Evolutionary conservation across 768 basidiomycete genomes (phyloP).

Genomic region (Mycena maculata): DNA sequence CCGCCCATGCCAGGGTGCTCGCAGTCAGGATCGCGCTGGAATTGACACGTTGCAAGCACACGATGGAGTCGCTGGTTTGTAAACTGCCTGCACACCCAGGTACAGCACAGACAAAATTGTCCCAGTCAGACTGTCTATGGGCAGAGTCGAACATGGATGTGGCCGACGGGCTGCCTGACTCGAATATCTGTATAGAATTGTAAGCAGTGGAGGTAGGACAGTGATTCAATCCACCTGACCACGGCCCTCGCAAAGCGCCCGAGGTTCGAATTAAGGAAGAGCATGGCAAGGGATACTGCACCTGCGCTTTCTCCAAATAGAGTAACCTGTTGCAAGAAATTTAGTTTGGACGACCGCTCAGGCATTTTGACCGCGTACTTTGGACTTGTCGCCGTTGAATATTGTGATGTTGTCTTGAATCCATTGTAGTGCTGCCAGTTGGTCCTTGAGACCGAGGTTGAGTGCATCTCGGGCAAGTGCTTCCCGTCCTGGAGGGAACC

Average conservation of each 20-base stretch:
- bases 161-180: background rate
- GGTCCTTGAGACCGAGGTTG: slow-evolving; percentile 55
- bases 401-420: slow-evolving; percentile 63
- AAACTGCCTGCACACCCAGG: background rate
- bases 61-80: background rate
- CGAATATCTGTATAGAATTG: background rate
- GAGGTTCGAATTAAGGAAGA: background rate
- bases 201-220: background rate
- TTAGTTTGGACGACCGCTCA: background rate
- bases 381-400: slow-evolving; percentile 63
- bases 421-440: slow-evolving; percentile 55
- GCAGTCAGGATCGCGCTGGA: background rate
- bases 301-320: slow-evolving; percentile 22
- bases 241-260: background rate
- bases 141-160: background rate
- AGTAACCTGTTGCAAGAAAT: background rate
- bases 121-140: slow-evolving; percentile 10
- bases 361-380: slow-evolving; percentile 43
- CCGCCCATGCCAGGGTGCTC: background rate
- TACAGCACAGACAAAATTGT: slow-evolving; percentile 11
- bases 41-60: background rate
- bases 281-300: background rate
- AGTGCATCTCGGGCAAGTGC: slow-evolving; percentile 45
- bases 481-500: slow-evolving; percentile 53
- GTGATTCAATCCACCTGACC: background rate